phyloP scores from a whole-genome alignment of 2,329 filamentous ascomycete species.

The Colletotrichum somersetense region DNA sequence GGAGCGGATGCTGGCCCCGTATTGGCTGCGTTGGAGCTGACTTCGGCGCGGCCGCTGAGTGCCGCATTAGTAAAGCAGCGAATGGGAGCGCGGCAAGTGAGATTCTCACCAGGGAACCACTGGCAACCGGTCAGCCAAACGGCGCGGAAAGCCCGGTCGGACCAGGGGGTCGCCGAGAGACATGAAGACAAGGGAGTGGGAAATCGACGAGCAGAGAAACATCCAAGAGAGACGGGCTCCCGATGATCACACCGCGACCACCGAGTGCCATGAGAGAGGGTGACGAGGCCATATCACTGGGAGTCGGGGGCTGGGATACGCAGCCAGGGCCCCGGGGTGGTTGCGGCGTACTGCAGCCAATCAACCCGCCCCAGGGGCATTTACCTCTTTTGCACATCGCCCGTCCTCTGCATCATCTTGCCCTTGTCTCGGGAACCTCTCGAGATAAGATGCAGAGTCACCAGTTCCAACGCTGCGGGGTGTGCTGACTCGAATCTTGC shows the following conservation, averaged over 20 bases:
- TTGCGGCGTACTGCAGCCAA: slow-evolving; percentile 35
- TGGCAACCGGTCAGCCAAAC: slow-evolving; percentile 36
- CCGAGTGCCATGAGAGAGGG: slow-evolving; percentile 22
- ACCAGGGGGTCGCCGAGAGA: slow-evolving; percentile 22
- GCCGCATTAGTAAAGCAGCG: slow-evolving; percentile 37
- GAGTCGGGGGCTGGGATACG: neutral
- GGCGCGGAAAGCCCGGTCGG: slow-evolving; percentile 38
- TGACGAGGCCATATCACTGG: slow-evolving; percentile 37
- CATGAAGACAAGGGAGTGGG: slow-evolving; percentile 15
- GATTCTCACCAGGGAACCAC: slow-evolving; percentile 26
- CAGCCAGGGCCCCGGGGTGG: slow-evolving; percentile 4
- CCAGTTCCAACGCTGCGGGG: slow-evolving; percentile 16
- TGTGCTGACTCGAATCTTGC: slow-evolving; percentile 11
- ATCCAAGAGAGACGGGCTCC: slow-evolving; percentile 9
- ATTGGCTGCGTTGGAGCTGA: slow-evolving; percentile 33
- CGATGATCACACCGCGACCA: slow-evolving; percentile 30
- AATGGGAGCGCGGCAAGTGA: slow-evolving; percentile 34
- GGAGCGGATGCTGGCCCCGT: slow-evolving; percentile 24
- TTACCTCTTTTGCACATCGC: slow-evolving; percentile 6
- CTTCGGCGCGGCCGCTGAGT: slow-evolving; percentile 31
- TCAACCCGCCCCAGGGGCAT: slow-evolving; percentile 6
- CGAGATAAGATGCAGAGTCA: slow-evolving; percentile 5
- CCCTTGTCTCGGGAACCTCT: neutral
- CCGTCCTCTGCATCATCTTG: slow-evolving; percentile 3
- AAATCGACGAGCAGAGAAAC: neutral